phyloP scores from a whole-genome alignment of 2,329 filamentous ascomycete species.

The Ophiostoma himal-ulmi region DNA sequence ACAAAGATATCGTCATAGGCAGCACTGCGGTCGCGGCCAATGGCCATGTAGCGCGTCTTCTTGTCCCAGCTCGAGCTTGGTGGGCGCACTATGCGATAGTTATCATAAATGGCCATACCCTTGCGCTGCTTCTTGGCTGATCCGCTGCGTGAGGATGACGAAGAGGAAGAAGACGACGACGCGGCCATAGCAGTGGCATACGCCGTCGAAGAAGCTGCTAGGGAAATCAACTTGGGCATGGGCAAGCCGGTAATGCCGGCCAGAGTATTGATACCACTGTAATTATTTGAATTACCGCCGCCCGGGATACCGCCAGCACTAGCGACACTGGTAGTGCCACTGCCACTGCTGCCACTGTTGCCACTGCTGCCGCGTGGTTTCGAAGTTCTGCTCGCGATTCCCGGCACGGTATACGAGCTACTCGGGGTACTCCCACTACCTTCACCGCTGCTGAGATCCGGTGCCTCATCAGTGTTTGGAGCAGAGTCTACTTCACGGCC shows the following conservation, averaged over 20 bases:
- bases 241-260: slow-evolving; percentile 3
- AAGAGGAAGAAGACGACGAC: neutral
- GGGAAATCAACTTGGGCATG: neutral
- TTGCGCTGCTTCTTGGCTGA: slow-evolving; percentile 46
- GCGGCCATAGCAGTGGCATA: neutral
- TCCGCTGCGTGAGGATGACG: neutral
- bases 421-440: neutral
- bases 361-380: neutral
- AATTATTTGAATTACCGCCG: neutral
- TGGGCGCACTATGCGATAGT: slow-evolving; percentile 56
- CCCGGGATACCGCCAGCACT: neutral
- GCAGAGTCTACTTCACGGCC: slow-evolving; percentile 50
- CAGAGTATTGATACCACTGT: neutral
- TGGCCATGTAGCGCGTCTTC: slow-evolving; percentile 52
- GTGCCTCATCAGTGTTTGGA: slow-evolving; percentile 35
- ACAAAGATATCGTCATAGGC: slow-evolving; percentile 58
- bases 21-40: slow-evolving; percentile 45
- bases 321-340: neutral
- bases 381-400: neutral
- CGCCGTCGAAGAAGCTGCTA: neutral
- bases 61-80: slow-evolving; percentile 55
- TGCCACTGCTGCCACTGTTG: neutral
- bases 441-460: slow-evolving; percentile 35
- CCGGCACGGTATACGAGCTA: neutral
- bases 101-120: slow-evolving; percentile 55